Percentiles rank a stretch among this genome's conserved stretches.
These are phyloP conservation scores for Clitopilus hobsonii DNA, from an alignment of 768 basidiomycete genomes.

Conservation along the genomic window DNA sequence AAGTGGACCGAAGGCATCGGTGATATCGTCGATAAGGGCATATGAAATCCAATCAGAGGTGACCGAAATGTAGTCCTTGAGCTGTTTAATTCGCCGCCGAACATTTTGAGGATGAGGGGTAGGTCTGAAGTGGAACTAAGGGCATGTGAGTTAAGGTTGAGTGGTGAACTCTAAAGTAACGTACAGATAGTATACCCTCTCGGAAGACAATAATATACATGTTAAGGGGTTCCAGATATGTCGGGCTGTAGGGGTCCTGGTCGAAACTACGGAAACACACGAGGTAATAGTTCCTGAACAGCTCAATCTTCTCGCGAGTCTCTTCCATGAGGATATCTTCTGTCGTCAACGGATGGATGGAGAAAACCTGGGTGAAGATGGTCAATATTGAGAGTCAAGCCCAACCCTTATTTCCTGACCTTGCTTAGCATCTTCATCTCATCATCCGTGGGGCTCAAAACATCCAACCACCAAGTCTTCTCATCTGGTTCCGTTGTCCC, in stretches of 20 bases:
- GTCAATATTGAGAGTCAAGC: not conserved
- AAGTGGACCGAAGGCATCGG: constrained; percentile 96
- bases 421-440: constrained; percentile 98
- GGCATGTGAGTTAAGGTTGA: not conserved
- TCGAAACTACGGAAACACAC: constrained; percentile 99
- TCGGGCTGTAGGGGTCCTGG: constrained; percentile 96
- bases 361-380: constrained; percentile 68
- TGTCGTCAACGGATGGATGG: constrained; percentile 95
- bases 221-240: constrained; percentile 95
- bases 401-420: constrained; percentile 36
- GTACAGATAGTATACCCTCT: constrained; percentile 90
- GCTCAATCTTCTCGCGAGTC: constrained; percentile 98
- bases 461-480: constrained; percentile 97
- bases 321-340: constrained; percentile 99
- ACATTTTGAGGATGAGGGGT: constrained; percentile 99
- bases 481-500: constrained; percentile 47
- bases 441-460: constrained; percentile 90
- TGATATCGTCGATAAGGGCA: constrained; percentile 98
- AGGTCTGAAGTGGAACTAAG: constrained; percentile 92
- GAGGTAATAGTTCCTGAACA: constrained; percentile 97
- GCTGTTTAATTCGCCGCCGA: constrained; percentile 94
- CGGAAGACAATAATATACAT: constrained; percentile 99
- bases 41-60: constrained; percentile 99
- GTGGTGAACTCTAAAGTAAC: constrained; percentile 20
- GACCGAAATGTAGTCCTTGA: constrained; percentile 98